Conservation (phyloP, 108 stramenopile genomes). For the Cyclotella baltica region DNA sequence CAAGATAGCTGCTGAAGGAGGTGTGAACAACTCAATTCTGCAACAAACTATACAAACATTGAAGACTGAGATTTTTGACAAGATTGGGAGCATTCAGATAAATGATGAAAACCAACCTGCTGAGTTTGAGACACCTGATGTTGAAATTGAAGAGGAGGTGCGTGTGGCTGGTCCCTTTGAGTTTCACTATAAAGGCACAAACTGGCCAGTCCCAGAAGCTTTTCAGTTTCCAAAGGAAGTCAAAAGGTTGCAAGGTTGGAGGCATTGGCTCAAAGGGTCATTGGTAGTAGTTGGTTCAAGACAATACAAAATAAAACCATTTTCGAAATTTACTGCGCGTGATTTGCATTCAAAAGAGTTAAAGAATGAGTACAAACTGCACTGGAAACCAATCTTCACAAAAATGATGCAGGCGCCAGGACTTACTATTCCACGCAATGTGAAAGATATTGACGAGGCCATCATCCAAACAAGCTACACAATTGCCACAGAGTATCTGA, state of each 20-base stretch:
- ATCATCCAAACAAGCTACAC: neutral
- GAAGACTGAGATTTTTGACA: neutral
- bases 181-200: neutral
- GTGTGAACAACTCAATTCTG: neutral
- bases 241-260: neutral
- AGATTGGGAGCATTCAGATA: neutral
- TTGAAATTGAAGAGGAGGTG: neutral
- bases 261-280: neutral
- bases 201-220: neutral
- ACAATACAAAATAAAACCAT: too few species aligned
- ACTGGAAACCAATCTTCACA: neutral
- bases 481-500: neutral
- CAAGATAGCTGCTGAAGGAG: neutral
- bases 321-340: neutral
- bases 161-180: neutral
- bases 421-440: too few species aligned
- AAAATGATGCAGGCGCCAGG: conserved; percentile 7
- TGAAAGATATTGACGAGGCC: neutral
- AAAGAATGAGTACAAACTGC: neutral
- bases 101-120: too few species aligned
- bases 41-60: neutral
- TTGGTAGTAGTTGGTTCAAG: too few species aligned
- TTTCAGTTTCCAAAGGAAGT: conserved; percentile 4
- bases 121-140: too few species aligned
- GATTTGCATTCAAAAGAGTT: neutral